Evolutionary conservation across 2,329 filamentous ascomycete genomes (phyloP).

Genomic region (Scorias spongiosa): DNA sequence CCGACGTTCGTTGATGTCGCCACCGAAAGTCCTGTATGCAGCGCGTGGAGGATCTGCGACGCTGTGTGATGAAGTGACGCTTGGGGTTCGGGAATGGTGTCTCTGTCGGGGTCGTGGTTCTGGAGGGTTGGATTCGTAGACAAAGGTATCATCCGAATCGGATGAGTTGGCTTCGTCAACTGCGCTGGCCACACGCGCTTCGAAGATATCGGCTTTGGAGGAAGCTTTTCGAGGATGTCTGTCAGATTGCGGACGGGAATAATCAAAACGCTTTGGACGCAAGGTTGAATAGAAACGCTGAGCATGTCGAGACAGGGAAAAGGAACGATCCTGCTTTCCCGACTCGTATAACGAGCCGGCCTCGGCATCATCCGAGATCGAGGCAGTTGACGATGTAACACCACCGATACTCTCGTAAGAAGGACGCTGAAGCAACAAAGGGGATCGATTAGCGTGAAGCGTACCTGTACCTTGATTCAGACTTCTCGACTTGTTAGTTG

Average conservation of each 20-base stretch:
- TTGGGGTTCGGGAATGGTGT: conserved; percentile 88
- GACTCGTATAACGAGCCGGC: background rate
- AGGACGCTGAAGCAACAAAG: conserved; percentile 13
- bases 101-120: conserved; percentile 48
- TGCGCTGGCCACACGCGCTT: conserved; percentile 88
- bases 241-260: background rate
- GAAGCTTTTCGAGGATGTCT: conserved; percentile 43
- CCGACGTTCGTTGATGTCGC: conserved; percentile 43
- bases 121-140: conserved; percentile 91
- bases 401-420: conserved; percentile 5
- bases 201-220: conserved; percentile 95
- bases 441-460: conserved; percentile 25
- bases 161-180: conserved; percentile 94
- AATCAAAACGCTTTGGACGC: background rate
- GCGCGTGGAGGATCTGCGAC: conserved; percentile 43
- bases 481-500: conserved; percentile 55
- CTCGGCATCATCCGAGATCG: background rate
- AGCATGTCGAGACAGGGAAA: background rate
- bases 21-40: conserved; percentile 45
- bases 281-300: background rate
- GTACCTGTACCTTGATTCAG: conserved; percentile 61
- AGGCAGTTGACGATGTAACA: conserved; percentile 10
- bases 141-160: conserved; percentile 95
- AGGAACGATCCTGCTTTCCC: background rate
- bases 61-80: conserved; percentile 66